phyloP scores from a whole-genome alignment of 2,329 filamentous ascomycete species.

The Colletotrichum zoysiae region DNA sequence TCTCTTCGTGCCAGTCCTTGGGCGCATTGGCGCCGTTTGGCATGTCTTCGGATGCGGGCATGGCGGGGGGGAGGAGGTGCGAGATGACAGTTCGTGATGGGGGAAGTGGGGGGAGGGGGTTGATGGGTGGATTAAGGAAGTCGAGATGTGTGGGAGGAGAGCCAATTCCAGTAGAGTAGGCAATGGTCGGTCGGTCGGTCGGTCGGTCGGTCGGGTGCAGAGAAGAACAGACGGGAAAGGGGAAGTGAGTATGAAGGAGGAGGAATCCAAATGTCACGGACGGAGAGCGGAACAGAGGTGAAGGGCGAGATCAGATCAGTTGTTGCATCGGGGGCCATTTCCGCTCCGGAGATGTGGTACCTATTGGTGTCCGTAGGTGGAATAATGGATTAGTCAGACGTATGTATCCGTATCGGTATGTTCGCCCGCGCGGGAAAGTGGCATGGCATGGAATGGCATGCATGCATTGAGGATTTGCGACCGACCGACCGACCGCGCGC shows the following conservation, averaged over 20 bases:
- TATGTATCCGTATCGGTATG: neutral
- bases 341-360: constrained; percentile 28
- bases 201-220: neutral
- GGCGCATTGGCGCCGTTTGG: constrained; percentile 35
- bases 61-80: constrained; percentile 20
- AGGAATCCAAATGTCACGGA: neutral
- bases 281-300: neutral
- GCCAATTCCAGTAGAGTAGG: constrained; percentile 19
- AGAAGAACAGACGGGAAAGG: neutral
- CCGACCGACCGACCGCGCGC: neutral
- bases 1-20: constrained; percentile 49
- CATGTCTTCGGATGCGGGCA: constrained; percentile 46
- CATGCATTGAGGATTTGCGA: neutral
- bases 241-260: too few species aligned
- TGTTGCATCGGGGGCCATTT: constrained; percentile 35
- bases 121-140: constrained; percentile 10
- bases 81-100: neutral
- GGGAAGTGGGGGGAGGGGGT: constrained; percentile 12
- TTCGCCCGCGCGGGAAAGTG: too few species aligned
- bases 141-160: neutral
- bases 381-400: constrained; percentile 38
- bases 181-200: neutral
- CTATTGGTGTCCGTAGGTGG: neutral
- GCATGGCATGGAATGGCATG: too few species aligned
- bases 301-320: constrained; percentile 20